phyloP scores from a whole-genome alignment of 2,329 filamentous ascomycete species.

The Microsporum ferrugineum region DNA sequence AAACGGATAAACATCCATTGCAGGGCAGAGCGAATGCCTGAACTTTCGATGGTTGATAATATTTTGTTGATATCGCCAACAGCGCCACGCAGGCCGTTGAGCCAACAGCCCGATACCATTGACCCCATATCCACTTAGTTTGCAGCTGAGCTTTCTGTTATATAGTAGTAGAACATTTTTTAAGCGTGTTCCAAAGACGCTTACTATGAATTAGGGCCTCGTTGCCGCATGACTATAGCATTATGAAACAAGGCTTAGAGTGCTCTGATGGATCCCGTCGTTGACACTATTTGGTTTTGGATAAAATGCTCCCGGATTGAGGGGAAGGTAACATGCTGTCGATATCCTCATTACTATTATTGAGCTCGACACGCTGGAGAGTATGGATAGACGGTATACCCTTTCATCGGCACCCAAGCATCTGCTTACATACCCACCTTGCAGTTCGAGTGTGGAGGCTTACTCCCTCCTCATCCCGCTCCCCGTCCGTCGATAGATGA shows the following conservation, averaged over 20 bases:
- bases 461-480: conserved; percentile 16
- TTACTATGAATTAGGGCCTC: neutral
- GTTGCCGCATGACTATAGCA: neutral
- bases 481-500: neutral
- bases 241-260: neutral
- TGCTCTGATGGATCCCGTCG: neutral
- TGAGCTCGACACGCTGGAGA: neutral
- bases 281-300: neutral
- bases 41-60: neutral
- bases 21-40: neutral
- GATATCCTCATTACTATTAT: neutral
- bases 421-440: conserved; percentile 33
- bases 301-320: neutral
- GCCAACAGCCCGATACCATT: neutral
- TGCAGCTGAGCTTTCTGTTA: neutral
- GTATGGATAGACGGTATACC: neutral
- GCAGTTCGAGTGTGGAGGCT: conserved; percentile 36
- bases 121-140: neutral
- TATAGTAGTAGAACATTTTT: neutral
- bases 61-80: neutral
- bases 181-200: neutral
- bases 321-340: neutral
- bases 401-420: conserved; percentile 19
- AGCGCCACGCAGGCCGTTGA: neutral
- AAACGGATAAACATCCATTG: neutral